Evolutionary conservation across 2,329 filamentous ascomycete genomes (phyloP), one percentile per base, ranked within the genome.

Genomic region (Aciculosporium take): DNA sequence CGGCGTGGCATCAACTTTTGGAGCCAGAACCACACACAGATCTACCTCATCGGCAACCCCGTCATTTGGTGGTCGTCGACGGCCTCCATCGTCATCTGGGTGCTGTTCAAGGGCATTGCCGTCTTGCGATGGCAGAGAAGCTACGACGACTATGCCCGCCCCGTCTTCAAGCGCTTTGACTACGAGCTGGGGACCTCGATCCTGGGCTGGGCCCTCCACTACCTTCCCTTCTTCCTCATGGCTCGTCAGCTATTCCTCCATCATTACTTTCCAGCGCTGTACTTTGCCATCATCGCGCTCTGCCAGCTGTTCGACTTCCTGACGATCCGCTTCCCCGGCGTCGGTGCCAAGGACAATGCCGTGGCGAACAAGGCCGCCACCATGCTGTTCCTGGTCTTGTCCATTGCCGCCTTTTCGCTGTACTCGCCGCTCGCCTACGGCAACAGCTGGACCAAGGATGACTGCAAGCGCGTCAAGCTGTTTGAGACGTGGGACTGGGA

Each of bases 191-290:
- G 91, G 46, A 85, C 79, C 40, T 86, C 79, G 15, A 82, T 95
- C 25, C 74, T 98, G 7, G 91, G 84, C 51, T 98, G 91, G 91
- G 86, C 84, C 37, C 81, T 98, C 62, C 91, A 98, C 65, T 98
- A 95, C 69, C 96, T 98, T 71, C 91, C 91, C 9, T 98, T 98
- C 69, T 98, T 79, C 68, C 74, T 98, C 44, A 96, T 98, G 91
- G 79, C 91, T 58, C 87, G 91, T 53, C 91, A 98, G 65, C 79
- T 98, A 28, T 98, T 98, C 73, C 71, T 98, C 47, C 91, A 98
- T 63, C 91, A 98, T 66, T 98, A 98, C 63, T 91, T 98, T 64
- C 91, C 91, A 0, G 91, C 91, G 2, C 75, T 98, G 12, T 94
- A 94, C 67, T 98, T 98, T 59, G 87, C 84, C 47, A 79, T 98